Percentiles rank a stretch among this genome's conserved stretches.
Evolutionary conservation across 108 stramenopile genomes (phyloP).

Genomic region (Cyclotella sp.): DNA sequence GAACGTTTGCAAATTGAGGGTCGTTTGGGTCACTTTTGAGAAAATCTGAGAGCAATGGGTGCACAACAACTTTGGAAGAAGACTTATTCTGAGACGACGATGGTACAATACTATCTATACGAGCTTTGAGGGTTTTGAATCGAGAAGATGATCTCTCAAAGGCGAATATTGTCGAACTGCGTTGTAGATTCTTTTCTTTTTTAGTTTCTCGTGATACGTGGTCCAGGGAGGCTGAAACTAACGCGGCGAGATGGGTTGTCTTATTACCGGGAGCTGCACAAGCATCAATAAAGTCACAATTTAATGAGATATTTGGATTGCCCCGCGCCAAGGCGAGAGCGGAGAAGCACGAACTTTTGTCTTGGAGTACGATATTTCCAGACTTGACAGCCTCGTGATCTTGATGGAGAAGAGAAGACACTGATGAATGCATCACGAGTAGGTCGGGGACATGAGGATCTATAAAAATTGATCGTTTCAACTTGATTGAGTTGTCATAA

Average conservation of each 20-base stretch:
- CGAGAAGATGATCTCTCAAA: conserved; percentile 88
- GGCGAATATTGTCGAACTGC: conserved; percentile 76
- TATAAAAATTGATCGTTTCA: conserved; percentile 47
- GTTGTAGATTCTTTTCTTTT: conserved; percentile 21
- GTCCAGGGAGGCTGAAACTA: conserved; percentile 47
- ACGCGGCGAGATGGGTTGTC: conserved; percentile 95
- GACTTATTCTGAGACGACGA: background rate
- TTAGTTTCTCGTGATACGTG: conserved; percentile 19
- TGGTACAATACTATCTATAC: conserved; percentile 64
- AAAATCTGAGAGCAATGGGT: conserved; percentile 84
- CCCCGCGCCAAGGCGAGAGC: conserved; percentile 88
- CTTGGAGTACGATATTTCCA: conserved; percentile 86
- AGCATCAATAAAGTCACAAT: conserved; percentile 91
- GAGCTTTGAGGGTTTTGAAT: conserved; percentile 68
- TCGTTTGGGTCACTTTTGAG: conserved; percentile 73
- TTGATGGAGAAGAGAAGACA: conserved; percentile 48
- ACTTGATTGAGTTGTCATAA: background rate
- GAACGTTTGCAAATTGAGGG: conserved; percentile 60
- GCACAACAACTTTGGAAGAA: conserved; percentile 31
- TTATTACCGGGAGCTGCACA: conserved; percentile 99
- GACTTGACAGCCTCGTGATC: conserved; percentile 69
- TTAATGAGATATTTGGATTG: conserved; percentile 20
- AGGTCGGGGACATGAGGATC: conserved; percentile 86
- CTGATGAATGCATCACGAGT: conserved; percentile 74
- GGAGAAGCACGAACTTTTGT: conserved; percentile 96